Evolutionary conservation across 75 land plant species (phyloP).

Genomic region (Cupressus sempervirens): DNA sequence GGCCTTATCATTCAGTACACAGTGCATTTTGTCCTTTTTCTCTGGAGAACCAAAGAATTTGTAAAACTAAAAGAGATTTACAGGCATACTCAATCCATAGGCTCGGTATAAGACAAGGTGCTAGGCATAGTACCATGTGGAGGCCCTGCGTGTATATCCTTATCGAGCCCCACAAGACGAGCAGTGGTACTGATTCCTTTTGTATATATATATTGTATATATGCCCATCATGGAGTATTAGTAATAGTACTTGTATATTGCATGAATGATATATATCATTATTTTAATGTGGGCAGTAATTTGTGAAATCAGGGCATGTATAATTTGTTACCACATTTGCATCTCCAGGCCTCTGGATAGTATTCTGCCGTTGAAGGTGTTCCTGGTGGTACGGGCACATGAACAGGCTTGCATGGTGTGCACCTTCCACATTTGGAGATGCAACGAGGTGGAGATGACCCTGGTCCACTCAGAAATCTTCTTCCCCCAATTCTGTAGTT

Average conservation of each 20-base stretch:
- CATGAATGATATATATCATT: background rate
- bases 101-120: constrained; percentile 1
- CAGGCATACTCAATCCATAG: background rate
- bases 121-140: background rate
- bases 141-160: background rate
- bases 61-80: background rate
- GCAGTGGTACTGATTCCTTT: background rate
- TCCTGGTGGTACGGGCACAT: constrained; percentile 60
- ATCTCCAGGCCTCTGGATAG: constrained; percentile 75
- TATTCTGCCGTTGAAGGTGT: constrained; percentile 41
- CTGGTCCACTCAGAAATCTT: constrained; percentile 36
- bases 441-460: constrained; percentile 65
- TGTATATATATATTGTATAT: background rate
- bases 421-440: constrained; percentile 53
- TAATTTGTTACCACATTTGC: constrained; percentile 63
- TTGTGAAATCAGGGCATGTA: constrained; percentile 49
- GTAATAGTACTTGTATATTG: background rate
- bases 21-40: background rate
- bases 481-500: constrained; percentile 3
- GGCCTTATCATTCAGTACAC: background rate
- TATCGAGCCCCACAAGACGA: background rate
- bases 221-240: background rate
- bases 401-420: constrained; percentile 59
- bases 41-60: constrained; percentile 2
- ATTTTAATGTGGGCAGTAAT: background rate